Evolutionary conservation across 2,329 filamentous ascomycete genomes (phyloP), one percentile per base, ranked within the genome.

Genomic region (Nectriaceae sp.): DNA sequence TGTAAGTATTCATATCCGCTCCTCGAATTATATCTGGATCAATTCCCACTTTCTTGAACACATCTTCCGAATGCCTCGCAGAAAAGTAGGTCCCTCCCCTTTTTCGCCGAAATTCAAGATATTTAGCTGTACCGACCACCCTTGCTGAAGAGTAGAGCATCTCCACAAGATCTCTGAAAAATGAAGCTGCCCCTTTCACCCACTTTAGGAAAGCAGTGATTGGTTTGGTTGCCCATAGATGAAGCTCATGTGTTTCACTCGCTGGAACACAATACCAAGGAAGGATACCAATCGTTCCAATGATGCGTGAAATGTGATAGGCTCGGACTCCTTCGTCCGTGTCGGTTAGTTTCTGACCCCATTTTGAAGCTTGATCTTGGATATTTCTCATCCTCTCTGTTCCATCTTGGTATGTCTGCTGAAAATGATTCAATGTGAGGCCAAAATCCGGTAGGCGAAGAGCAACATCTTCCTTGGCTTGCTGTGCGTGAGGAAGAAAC

Each of bases 211-310:
- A 42, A 3, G 50, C 50, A 0, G 36, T 19, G 2, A 57, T 11
- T 0, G 63, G 63, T 1, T 57, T 47, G 0, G 39, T 16, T 2
- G 61, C 62, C 44, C 55, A 57, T n/a, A 40, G 21, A 5, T 46
- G 46, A 8, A 59, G 44, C 4, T 46, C 33, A 15, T 60, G 47
- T 11, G 46, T 49, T 20, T 59, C 49, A 11, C 55, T 46, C 5
- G 44, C 45, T 11, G 57, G 58, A 4, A 50, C 18, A 51, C 56
- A 59, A 49, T 64, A 64, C 60, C 60, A 64, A 4, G 63, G 61
- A 1, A 52, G 42, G 20, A 54, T 50, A 11, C 58, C 56, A 4
- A 60, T 3, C 10, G 54, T 60, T 11, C 44, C 47, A 19, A 60
- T 53, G 21, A 66, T 60, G 42, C 57, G 50, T 20, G 45, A 45